Evolutionary conservation across 352 stramenopile species (phyloP), one percentile per base, ranked within the genome.

Genomic region (Elongisporangium senticosum): DNA sequence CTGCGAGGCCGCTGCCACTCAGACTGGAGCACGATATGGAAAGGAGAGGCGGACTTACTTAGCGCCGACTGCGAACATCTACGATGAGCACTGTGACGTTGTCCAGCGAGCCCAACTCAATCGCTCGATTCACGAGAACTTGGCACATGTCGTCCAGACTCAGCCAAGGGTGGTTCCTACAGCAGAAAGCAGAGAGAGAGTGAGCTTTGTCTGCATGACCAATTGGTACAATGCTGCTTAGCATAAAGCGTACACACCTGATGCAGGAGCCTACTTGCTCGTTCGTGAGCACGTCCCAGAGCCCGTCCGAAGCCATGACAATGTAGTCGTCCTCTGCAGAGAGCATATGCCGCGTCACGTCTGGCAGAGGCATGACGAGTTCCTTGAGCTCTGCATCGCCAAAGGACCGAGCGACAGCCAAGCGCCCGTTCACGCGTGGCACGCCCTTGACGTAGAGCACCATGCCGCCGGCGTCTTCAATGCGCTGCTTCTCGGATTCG

Each of bases 81-180:
- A 87, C 76, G 39, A 90, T 67, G 56, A 90, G 53, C 24, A 88
- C 80, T 5, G 84, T 93, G 51, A 93, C 72, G 62, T 93, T 93
- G 65, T 93, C 84, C 51, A 78, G 63, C 51, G 77, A 89, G 21
- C 77, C 77, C 22, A 81, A 64, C 59, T 93, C 78, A 1, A 91
- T 76, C 13, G 83, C 83, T 17, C 76, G 72, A n/a, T 87, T 71
- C 3, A 80, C 62, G 1, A 93, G 65, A 57, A 89, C 76, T n/a
- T 81, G 61, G 13, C 77, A 66, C 48, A 91, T 70, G 22, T 88
- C 79, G 20, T 85, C 59, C n/a, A 79, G 68, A 8, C 68, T 72
- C 13, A 93, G 64, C 75, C 83, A 87, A 39, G 74, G 70, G 51
- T 91, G 72, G 55, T 85, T 89, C 28, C 75, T 86, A 54, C 0